phyloP scores from a whole-genome alignment of 805 yeast genomes.

The Yamadazyma endophytica region DNA sequence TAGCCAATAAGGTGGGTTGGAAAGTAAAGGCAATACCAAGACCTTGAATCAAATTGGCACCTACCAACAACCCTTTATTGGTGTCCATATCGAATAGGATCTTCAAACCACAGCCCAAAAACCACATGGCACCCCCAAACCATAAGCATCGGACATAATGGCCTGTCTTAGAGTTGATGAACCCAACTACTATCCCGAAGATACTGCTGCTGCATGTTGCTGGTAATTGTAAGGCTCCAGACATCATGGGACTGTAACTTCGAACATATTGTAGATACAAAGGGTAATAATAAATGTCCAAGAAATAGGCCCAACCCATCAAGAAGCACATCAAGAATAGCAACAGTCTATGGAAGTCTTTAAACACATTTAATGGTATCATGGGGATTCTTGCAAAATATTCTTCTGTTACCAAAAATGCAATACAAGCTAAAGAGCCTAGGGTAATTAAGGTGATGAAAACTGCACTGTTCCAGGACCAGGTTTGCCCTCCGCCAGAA shows the following conservation, averaged over 20 bases:
- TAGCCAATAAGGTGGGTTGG: conserved; percentile 56
- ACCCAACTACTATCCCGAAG: conserved; percentile 32
- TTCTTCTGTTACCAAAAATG: conserved; percentile 48
- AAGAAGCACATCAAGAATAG: conserved; percentile 36
- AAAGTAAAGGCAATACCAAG: conserved; percentile 49
- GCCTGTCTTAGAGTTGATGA: conserved; percentile 38
- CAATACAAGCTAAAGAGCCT: conserved; percentile 28
- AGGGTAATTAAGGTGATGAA: conserved; percentile 30
- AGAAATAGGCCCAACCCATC: conserved; percentile 48
- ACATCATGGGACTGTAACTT: conserved; percentile 16
- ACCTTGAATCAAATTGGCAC: conserved; percentile 15
- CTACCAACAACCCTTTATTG: conserved; percentile 26
- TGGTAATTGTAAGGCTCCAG: conserved; percentile 9
- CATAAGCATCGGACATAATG: conserved; percentile 39
- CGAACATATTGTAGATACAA: conserved; percentile 24
- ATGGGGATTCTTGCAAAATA: conserved; percentile 47
- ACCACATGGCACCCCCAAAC: conserved; percentile 43
- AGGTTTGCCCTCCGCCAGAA: conserved; percentile 58
- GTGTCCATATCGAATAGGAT: conserved; percentile 25
- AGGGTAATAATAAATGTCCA: conserved; percentile 43
- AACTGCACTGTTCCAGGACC: conserved; percentile 47
- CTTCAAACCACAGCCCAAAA: conserved; percentile 37
- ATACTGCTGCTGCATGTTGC: conserved; percentile 11
- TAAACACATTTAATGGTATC: conserved; percentile 39
- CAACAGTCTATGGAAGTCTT: conserved; percentile 33